Conservation (phyloP, 2,329 filamentous ascomycete species). For the Daldinia sp. region DNA sequence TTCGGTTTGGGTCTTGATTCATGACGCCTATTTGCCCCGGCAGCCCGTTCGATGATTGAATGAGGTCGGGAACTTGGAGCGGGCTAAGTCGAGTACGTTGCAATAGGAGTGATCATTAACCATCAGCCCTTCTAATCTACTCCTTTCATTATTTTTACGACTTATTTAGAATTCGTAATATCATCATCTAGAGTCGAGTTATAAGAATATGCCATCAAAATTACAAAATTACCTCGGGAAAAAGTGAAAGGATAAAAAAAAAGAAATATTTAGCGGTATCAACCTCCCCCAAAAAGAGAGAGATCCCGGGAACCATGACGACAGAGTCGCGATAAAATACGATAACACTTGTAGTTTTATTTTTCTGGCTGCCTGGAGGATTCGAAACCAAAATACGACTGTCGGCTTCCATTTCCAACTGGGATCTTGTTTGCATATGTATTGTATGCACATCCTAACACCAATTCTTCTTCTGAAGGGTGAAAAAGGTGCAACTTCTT, state of each 20-base stretch:
- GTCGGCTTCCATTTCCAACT: too few relatives aligned
- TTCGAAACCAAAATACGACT: constrained; percentile 2
- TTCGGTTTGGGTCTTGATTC: constrained; percentile 20
- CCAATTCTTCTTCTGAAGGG: background rate
- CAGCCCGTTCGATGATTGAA: constrained; percentile 13
- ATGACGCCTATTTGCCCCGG: constrained; percentile 21
- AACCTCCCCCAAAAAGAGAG: background rate
- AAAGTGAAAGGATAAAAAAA: constrained; percentile 10
- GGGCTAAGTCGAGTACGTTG: constrained; percentile 7
- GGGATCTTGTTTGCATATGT: constrained; percentile 13
- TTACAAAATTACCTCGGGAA: constrained; percentile 15
- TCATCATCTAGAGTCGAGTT: background rate
- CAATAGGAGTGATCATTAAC: constrained; percentile 2
- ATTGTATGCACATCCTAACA: constrained; percentile 2
- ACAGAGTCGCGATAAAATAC: constrained; percentile 20
- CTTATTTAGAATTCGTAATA: constrained; percentile 10
- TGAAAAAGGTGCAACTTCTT: background rate
- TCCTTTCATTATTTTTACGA: background rate
- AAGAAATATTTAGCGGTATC: background rate
- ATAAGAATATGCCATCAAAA: constrained; percentile 10
- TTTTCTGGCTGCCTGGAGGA: constrained; percentile 9
- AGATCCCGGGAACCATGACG: constrained; percentile 22
- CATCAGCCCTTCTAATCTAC: background rate
- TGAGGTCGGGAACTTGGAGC: constrained; percentile 14
- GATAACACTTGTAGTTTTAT: constrained; percentile 24